A percentile compares a stretch with the other conserved stretches of the same genome.
These are phyloP conservation scores for Chrysoporthe deuterocubensis DNA, from an alignment of 2,329 filamentous ascomycete species.

Conservation along the genomic window DNA sequence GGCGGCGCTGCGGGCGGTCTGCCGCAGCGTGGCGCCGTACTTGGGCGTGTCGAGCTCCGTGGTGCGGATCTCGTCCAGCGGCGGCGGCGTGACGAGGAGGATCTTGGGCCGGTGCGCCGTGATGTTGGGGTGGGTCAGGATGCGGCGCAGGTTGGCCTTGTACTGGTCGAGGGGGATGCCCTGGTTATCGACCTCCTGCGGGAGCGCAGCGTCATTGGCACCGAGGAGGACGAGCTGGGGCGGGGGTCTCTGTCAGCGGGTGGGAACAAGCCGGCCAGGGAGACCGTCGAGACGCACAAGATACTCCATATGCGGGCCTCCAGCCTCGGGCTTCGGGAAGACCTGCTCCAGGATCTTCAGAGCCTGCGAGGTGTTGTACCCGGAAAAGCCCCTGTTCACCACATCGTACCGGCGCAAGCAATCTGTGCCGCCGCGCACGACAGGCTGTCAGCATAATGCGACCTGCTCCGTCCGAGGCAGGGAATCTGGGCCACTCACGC, in stretches of 20 bases:
- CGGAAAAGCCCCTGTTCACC: constrained; percentile 84
- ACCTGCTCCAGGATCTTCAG: constrained; percentile 70
- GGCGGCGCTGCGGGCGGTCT: constrained; percentile 54
- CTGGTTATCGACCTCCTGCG: constrained; percentile 66
- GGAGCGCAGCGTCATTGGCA: constrained; percentile 84
- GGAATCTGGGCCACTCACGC: constrained; percentile 50
- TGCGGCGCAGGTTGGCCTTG: constrained; percentile 70
- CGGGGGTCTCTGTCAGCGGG: constrained; percentile 30
- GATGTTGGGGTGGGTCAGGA: constrained; percentile 74
- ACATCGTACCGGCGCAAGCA: constrained; percentile 82
- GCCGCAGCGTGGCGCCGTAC: constrained; percentile 38
- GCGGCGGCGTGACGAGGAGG: constrained; percentile 81
- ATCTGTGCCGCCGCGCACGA: constrained; percentile 48
- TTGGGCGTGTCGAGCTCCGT: constrained; percentile 48
- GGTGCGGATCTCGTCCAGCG: constrained; percentile 75
- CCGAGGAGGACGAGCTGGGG: constrained; percentile 77
- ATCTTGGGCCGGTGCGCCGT: constrained; percentile 72
- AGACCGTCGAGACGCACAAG: constrained; percentile 54
- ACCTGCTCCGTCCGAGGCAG: not conserved
- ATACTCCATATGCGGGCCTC: constrained; percentile 66
- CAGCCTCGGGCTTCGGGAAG: constrained; percentile 66
- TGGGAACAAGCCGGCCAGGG: not conserved
- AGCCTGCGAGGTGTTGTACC: constrained; percentile 81
- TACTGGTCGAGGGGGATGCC: constrained; percentile 79
- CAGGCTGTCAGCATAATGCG: not conserved